Evolutionary conservation across 331 rosid genomes (phyloP).

Genomic region (Acacia concinna): DNA sequence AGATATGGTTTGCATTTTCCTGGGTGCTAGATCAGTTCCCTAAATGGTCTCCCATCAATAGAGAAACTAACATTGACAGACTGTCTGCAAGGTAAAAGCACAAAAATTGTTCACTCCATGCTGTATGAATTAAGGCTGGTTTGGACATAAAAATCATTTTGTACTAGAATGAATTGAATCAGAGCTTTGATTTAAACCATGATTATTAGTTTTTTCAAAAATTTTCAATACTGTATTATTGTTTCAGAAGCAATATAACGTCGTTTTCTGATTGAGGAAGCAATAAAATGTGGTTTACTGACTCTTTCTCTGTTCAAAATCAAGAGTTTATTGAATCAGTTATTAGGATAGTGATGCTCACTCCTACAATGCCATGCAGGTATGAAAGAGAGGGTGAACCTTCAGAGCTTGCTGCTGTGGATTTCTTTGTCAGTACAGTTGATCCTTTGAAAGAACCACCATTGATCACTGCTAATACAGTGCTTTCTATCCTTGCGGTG

Average conservation of each 20-base stretch:
- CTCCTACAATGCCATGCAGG: constrained; percentile 42
- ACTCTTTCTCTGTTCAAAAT: constrained; percentile 6
- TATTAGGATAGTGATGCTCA: constrained; percentile 32
- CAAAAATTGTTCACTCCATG: constrained; percentile 10
- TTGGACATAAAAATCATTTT: constrained; percentile 18
- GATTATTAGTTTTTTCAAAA: not conserved
- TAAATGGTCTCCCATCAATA: constrained; percentile 84
- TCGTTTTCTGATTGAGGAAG: not conserved
- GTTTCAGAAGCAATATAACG: not conserved
- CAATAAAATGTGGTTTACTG: not conserved
- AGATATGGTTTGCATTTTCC: constrained; percentile 97
- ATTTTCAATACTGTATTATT: not conserved
- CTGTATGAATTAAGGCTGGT: constrained; percentile 27
- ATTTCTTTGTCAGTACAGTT: constrained; percentile 98
- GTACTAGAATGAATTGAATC: not conserved
- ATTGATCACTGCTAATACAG: constrained; percentile 88
- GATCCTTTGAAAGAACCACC: constrained; percentile 99
- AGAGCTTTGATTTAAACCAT: not conserved
- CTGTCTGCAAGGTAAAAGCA: constrained; percentile 79
- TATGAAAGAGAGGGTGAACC: constrained; percentile 86
- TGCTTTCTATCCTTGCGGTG: constrained; percentile 96
- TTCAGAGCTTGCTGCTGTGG: constrained; percentile 88
- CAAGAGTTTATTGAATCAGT: constrained; percentile 4
- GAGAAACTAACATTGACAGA: constrained; percentile 63
- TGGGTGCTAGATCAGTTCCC: constrained; percentile 99